Base-by-base conservation (phyloP, 106 monocot species). In the Cymbidium sinense region DNA sequence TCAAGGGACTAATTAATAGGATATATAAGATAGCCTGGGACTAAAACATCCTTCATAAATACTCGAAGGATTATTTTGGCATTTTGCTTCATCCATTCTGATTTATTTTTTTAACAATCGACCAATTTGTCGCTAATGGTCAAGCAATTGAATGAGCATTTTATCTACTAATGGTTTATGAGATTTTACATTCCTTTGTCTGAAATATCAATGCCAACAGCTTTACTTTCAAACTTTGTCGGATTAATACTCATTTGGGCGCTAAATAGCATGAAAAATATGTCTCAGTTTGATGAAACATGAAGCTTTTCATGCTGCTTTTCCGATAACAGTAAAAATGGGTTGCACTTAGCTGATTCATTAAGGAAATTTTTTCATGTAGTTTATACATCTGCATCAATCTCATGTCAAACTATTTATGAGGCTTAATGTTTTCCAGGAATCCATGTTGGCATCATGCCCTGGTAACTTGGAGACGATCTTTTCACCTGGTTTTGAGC, bases 401-500 rank as follows among this genome's bases (percentile, higher is more conserved):
- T 67, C 67, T 67, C 4, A 4, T 67, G 33, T 25, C 61, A 62
- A 15, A 34, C 33, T 67, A 33, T 67, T 67, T 67, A 29, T 67
- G 31, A 5, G 58, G 67, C 33, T 21, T 31, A 34, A 67, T 71
- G 39, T 54, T 44, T 61, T 81, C 52, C 78, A 91, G 91, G 84
- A 64, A 58, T 82, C 83, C 31, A 71, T 73, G 33, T 70, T 80
- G 23, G 80, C 70, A 25, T 27, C 83, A 76, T 78, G 67, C 73
- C 29, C 77, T 50, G 51, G 70, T 27, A 76, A 82, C 50, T 17
- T 78, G 29, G 77, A 86, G 75, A 83, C 80, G 31, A 82, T 88
- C 19, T 88, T 88, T 75, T 86, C 86, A 29, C 80, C 84, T 73
- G 82, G 64, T 62, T 64, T 82, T 34, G 81, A 82, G 33, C 67